Base-by-base conservation (phyloP, 345 rosid species). In the Corymbia maculata region DNA sequence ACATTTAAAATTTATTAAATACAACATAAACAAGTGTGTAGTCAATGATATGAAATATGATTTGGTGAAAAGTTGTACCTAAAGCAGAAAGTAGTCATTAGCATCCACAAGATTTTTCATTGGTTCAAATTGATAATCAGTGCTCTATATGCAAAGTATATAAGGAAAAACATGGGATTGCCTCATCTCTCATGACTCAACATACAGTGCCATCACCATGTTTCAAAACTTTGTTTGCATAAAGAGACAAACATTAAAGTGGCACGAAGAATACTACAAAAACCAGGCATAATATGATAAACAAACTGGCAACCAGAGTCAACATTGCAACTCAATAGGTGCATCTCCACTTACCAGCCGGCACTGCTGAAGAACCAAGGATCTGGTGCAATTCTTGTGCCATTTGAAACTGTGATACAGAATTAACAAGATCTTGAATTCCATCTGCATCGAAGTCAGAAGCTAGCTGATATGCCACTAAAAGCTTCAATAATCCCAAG, bases 401-500 rank as follows among this genome's bases (percentile, higher is more conserved):
- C 5, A 47, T 47, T 47, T 47, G 49, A 47, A 47, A 47, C 49
- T 47, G 49, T 47, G 49, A 47, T 8, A 47, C 49, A 47, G 49
- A 47, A 47, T 90, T 90, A 13, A 91, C 88, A 66, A 89, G 87
- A 86, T 44, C 66, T 16, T 85, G 86, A 51, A 91, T 68, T 82
- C 90, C 92, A 52, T 86, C 86, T 8, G 85, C 57, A 86, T 84
- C 87, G 66, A 93, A 91, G 51, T 88, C 79, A 88, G 89, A 87
- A 49, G 86, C 91, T 90, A 93, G 87, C 86, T 90, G 84, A 61
- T 89, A 93, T 52, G 91, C 92, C 88, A 90, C 91, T 51, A 93
- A 87, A 87, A 93, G 89, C 51, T 89, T 88, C 85, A 93, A 86
- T 64, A 92, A 90, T 17, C 90, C 88, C 88, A 92, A 86, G 86